Evolutionary conservation across 116 monocot genomes (phyloP).

Genomic region (Cymodocea nodosa): DNA sequence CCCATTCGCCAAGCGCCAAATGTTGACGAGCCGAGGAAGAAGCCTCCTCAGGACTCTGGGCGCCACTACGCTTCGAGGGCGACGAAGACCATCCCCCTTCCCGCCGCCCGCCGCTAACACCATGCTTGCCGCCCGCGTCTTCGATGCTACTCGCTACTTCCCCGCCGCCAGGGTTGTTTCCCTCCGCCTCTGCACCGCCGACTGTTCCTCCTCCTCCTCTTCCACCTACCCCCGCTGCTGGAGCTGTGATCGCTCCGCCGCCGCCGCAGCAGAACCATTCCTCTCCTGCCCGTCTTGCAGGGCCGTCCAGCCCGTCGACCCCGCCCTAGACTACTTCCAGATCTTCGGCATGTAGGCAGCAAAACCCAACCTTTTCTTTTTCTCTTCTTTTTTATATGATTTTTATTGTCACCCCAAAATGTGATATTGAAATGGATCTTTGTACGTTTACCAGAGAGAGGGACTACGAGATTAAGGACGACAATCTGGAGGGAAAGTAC

Average conservation of each 20-base stretch:
- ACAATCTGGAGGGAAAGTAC: conserved; percentile 71
- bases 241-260: neutral
- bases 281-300: conserved; percentile 49
- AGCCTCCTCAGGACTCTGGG: neutral
- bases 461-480: conserved; percentile 32
- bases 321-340: conserved; percentile 58
- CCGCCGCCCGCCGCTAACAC: neutral
- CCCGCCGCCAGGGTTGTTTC: too few relatives aligned
- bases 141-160: neutral
- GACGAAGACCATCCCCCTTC: neutral
- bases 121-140: neutral
- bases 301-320: conserved; percentile 62
- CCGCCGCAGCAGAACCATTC: conserved; percentile 20
- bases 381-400: neutral
- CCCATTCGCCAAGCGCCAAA: too few relatives aligned
- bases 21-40: neutral
- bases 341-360: conserved; percentile 83
- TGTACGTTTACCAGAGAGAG: conserved; percentile 23
- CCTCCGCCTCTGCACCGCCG: neutral
- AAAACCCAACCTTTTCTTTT: neutral
- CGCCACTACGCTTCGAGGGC: neutral
- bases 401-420: neutral
- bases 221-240: neutral
- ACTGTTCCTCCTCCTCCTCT: neutral
- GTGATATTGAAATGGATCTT: neutral